Percentiles rank a stretch among this genome's conserved stretches.
Evolutionary conservation across 371 early-diverging fungal species (phyloP).

Genomic region (Mucor plumbeus): DNA sequence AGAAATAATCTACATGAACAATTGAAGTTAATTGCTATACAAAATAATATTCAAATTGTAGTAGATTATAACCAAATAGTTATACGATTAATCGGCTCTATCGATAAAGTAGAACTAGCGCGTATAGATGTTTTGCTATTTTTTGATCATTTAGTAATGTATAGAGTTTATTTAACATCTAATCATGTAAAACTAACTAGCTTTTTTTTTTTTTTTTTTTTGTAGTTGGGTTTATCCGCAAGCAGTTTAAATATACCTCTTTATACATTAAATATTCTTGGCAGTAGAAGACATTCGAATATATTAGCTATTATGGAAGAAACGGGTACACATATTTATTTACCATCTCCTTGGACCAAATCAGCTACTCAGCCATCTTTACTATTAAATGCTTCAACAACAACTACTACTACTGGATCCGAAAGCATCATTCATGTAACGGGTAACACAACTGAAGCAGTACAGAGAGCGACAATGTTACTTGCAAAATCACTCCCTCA

Average conservation of each 20-base stretch:
- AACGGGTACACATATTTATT: constrained; percentile 65
- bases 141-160: constrained; percentile 22
- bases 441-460: constrained; percentile 23
- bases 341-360: constrained; percentile 50
- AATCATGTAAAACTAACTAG: neutral
- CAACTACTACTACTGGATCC: constrained; percentile 11
- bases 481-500: constrained; percentile 25
- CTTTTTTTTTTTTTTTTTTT: neutral
- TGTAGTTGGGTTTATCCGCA: constrained; percentile 20
- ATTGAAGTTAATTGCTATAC: constrained; percentile 18
- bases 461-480: constrained; percentile 22
- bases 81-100: constrained; percentile 17
- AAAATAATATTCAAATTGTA: constrained; percentile 19
- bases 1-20: constrained; percentile 25
- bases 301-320: constrained; percentile 70
- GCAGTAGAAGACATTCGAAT: constrained; percentile 23
- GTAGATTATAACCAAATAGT: constrained; percentile 22
- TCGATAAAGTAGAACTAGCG: constrained; percentile 23
- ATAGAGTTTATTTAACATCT: neutral
- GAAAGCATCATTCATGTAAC: constrained; percentile 24
- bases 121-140: constrained; percentile 23
- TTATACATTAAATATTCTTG: constrained; percentile 19
- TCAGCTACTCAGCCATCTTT: constrained; percentile 3
- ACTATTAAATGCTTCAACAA: neutral
- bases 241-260: constrained; percentile 18